Percentiles rank a stretch among this genome's conserved stretches.
Evolutionary conservation across 495 filamentous ascomycete species (phyloP).

Genomic region (Aspergillus panamensis): DNA sequence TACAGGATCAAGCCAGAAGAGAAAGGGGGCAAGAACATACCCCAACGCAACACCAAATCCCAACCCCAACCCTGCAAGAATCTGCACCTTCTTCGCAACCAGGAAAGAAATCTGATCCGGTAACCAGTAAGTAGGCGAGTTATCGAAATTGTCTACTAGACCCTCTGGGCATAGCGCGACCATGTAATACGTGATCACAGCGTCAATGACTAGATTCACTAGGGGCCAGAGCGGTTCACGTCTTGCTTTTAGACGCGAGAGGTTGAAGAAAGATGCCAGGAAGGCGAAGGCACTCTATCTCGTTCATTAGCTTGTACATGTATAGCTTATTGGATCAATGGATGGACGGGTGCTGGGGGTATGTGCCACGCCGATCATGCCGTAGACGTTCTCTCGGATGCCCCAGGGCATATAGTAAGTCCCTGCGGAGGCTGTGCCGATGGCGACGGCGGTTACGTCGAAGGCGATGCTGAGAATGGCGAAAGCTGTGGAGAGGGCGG

Average conservation of each 20-base stretch:
- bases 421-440: background rate
- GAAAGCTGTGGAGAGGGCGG: background rate
- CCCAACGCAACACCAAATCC: background rate
- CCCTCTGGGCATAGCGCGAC: background rate
- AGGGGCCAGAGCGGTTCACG: constrained; percentile 5
- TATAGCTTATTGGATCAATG: background rate
- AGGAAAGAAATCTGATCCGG: constrained; percentile 2
- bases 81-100: background rate
- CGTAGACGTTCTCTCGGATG: background rate
- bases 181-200: background rate
- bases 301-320: background rate
- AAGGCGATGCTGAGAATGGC: background rate
- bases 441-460: background rate
- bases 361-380: background rate
- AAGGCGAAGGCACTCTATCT: constrained; percentile 1
- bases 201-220: constrained; percentile 5
- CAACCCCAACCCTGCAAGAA: constrained; percentile 3
- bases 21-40: constrained; percentile 1
- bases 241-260: background rate
- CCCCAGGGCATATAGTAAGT: constrained; percentile 6
- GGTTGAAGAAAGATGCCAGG: constrained; percentile 5
- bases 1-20: too few relatives aligned
- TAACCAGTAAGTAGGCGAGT: constrained; percentile 4
- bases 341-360: background rate
- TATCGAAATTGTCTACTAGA: background rate